Base-by-base conservation (phyloP, 208 protist species). In the Trypanosoma mega region DNA sequence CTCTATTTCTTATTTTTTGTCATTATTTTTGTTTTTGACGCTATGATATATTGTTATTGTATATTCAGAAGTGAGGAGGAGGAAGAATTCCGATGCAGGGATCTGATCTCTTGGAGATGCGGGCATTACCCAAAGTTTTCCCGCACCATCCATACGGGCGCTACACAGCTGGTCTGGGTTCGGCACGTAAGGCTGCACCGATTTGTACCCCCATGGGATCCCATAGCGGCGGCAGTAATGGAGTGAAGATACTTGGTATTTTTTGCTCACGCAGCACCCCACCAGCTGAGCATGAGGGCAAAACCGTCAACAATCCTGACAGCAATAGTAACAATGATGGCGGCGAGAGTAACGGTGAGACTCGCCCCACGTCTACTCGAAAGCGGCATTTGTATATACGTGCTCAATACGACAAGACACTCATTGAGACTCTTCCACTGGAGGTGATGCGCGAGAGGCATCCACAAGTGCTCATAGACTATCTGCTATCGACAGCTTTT, bases 401-500 rank as follows among this genome's bases (percentile, higher is more conserved):
- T 2, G 78, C 90, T 30, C 76, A 86, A 68, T 87, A 82, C 53
- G 72, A 85, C 57, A 78, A 81, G 9, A 61, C 69, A 0, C 63
- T 89, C 3, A 60, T 90, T 16, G 78, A 80, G 23, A 90, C 81
- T 36, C 30, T 85, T 2, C 76, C 83, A 30, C 65, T 91, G 20
- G 88, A 82, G 58, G 57, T 93, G 47, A 85, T 85, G 83, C 77
- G 82, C 3, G 75, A 67, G 43, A 80, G 76, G 51, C 78, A 91
- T 45, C 91, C 79, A 20, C 84, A 90, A 71, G 59, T 87, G 29
- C 75, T 90, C 30, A 96, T 90, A 43, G 80, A 87, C 39, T 91
- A 89, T 36, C 60, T 92, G 20, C 71, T 88, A 14, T 85, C 85
- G 5, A 80, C 72, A 26, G 69, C 81, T 43, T 61, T 87, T 56